Evolutionary conservation across 1,139 yeast species (phyloP), one percentile per base, ranked within the genome.

Genomic region (Scheffersomyces stambukii): DNA sequence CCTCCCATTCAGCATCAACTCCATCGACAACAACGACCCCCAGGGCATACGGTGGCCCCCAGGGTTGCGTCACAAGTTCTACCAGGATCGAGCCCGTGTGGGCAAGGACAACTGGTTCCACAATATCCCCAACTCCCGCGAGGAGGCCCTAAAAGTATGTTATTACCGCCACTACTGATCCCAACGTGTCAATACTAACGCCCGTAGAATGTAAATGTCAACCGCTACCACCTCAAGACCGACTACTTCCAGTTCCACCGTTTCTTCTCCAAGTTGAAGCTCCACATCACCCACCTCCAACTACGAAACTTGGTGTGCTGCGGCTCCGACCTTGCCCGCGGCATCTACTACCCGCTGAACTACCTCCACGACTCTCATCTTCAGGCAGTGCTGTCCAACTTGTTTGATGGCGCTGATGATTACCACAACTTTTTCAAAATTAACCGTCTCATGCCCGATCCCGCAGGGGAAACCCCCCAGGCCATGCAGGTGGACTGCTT

Each of bases 221-320:
- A 31, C n/a, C 30, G 19, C 10, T 33, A 33, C 20, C 19, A 27
- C 11, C 14, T 30, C 9, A 32, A 43, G 19, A 57, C 66, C 6
- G 65, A 52, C 24, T 62, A 50, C 40, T 70, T 52, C 44, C 45
- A 49, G 30, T 73, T 70, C 40, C 51, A 60, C 19, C 54, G 56
- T 28, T 73, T 68, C 40, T 70, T 55, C 50, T 55, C 69, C 27
- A 50, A 50, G 30, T 59, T 77, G 11, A 64, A 64, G 32, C 70
- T 77, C 10, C 68, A 64, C 38, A 57, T 75, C 10, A 67, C 73
- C 16, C 82, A 77, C 51, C 74, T 75, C 49, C 82, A 76, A 47
- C 54, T 76, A 19, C 53, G 82, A 12, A 71, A 73, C 38, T 53
- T 75, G 31, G 67, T 76, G 4, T 59, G 73, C 19, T 64, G 75